Evolutionary conservation across 192 early-diverging fungal species (phyloP).

Genomic region (Coemansia sp.): DNA sequence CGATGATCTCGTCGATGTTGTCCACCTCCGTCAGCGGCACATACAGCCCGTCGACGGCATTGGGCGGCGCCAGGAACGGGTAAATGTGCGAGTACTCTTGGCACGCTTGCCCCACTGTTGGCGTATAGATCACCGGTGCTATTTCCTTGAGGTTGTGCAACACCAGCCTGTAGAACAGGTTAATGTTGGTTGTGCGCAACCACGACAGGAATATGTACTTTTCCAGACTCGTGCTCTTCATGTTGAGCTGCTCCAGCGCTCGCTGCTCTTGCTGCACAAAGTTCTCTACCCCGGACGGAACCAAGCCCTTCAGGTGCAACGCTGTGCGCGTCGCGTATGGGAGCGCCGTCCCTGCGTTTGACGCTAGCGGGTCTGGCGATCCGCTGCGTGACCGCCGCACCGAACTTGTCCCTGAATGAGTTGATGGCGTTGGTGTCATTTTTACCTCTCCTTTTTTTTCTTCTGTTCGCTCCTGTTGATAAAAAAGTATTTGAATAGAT

Average conservation of each 20-base stretch:
- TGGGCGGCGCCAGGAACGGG: conserved; percentile 73
- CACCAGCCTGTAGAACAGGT: conserved; percentile 80
- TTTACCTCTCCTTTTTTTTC: background rate
- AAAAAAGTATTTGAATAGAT: background rate
- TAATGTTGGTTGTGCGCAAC: conserved; percentile 73
- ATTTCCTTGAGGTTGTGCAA: conserved; percentile 76
- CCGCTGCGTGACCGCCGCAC: conserved; percentile 35
- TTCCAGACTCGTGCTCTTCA: conserved; percentile 67
- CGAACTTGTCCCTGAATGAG: conserved; percentile 25
- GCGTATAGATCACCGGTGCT: conserved; percentile 76
- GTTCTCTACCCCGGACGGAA: conserved; percentile 71
- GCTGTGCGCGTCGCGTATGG: conserved; percentile 53
- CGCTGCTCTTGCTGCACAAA: conserved; percentile 71
- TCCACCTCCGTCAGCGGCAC: conserved; percentile 74
- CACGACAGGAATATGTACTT: conserved; percentile 83
- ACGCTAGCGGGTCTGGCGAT: conserved; percentile 36
- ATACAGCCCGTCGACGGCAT: conserved; percentile 78
- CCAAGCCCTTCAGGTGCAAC: conserved; percentile 66
- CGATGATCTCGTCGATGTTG: conserved; percentile 71
- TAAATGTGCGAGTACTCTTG: conserved; percentile 84
- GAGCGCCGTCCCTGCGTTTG: conserved; percentile 29
- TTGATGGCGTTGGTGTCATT: conserved; percentile 6
- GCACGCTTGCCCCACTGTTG: conserved; percentile 79
- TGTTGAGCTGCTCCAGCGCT: conserved; percentile 66
- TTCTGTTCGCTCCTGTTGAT: background rate